A percentile compares a stretch with the other conserved stretches of the same genome.
phyloP scores from a whole-genome alignment of 2,329 filamentous ascomycete species.

The Epichloe aotearoae region DNA sequence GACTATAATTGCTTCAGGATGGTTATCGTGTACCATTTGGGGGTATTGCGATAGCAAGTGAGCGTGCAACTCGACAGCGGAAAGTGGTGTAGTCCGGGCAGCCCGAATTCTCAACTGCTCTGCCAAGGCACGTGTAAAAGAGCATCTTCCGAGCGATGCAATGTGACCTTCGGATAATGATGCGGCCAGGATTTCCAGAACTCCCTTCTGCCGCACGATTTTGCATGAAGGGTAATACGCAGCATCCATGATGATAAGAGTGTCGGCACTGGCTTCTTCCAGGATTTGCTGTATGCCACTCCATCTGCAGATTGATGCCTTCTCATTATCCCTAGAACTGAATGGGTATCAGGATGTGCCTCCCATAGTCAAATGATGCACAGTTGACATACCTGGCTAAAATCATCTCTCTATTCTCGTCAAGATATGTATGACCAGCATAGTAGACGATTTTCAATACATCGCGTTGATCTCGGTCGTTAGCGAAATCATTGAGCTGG shows the following conservation, averaged over 20 bases:
- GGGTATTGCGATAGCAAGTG: slow-evolving; percentile 36
- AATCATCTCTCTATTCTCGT: slow-evolving; percentile 43
- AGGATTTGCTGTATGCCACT: slow-evolving; percentile 41
- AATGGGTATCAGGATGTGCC: background rate
- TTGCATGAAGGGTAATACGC: slow-evolving; percentile 42
- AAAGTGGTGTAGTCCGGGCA: slow-evolving; percentile 31
- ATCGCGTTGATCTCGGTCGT: slow-evolving; percentile 39
- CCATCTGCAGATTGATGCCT: slow-evolving; percentile 38
- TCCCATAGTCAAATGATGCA: background rate
- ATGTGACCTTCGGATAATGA: slow-evolving; percentile 40
- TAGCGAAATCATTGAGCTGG: slow-evolving; percentile 38
- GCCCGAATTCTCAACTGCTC: slow-evolving; percentile 37
- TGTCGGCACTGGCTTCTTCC: slow-evolving; percentile 42
- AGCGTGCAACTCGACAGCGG: slow-evolving; percentile 41
- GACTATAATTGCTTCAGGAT: slow-evolving; percentile 31
- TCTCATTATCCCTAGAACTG: slow-evolving; percentile 34
- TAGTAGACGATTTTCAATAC: slow-evolving; percentile 47
- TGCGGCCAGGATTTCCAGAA: slow-evolving; percentile 43
- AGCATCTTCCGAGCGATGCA: slow-evolving; percentile 31
- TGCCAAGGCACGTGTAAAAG: slow-evolving; percentile 37
- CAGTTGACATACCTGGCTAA: slow-evolving; percentile 35
- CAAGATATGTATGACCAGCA: slow-evolving; percentile 39
- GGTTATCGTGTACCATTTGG: slow-evolving; percentile 36
- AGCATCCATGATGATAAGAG: slow-evolving; percentile 45
- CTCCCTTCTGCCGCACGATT: slow-evolving; percentile 37